Percentiles rank a stretch among this genome's conserved stretches.
These are phyloP conservation scores for Perilla frutescens DNA, from an alignment of 257 asterid genomes.

Conservation along the genomic window DNA sequence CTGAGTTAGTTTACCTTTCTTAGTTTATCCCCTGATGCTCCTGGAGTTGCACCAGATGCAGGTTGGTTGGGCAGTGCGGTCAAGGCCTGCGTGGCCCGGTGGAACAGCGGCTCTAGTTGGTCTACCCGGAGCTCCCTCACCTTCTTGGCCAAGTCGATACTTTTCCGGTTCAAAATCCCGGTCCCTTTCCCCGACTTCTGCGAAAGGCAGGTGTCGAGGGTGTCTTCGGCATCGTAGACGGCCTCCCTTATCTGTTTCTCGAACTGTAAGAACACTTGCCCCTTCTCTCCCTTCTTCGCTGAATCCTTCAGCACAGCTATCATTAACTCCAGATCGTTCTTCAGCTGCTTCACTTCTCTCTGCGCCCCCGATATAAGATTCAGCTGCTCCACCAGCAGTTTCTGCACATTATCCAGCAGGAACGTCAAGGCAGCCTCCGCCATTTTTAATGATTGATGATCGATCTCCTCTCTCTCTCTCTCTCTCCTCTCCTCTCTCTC, in stretches of 20 bases:
- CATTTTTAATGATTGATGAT: no score
- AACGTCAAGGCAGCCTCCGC: conserved; percentile 30
- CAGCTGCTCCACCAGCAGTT: neutral
- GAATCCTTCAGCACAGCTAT: conserved; percentile 2
- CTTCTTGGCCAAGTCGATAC: neutral
- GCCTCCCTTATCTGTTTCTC: conserved; percentile 28
- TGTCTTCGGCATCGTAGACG: conserved; percentile 33
- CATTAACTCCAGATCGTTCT: conserved; percentile 18
- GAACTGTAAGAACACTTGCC: neutral
- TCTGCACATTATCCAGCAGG: conserved; percentile 27
- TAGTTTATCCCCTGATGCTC: no score
- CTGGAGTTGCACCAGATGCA: neutral
- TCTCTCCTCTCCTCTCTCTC: no score
- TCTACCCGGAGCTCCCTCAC: neutral
- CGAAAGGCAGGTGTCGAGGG: conserved; percentile 22
- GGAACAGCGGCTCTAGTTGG: neutral
- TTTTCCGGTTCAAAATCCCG: neutral
- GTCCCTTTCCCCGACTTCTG: neutral
- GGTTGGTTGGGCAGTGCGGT: neutral
- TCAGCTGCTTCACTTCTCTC: conserved; percentile 9
- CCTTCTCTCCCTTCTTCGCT: conserved; percentile 17
- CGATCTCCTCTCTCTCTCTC: no score
- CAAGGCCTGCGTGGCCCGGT: neutral
- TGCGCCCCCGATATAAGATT: conserved; percentile 25
- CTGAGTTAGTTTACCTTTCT: no score